Percentiles rank a stretch among this genome's conserved stretches.
phyloP scores from a whole-genome alignment of 495 filamentous ascomycete genomes.

The Tirmania nivea region DNA sequence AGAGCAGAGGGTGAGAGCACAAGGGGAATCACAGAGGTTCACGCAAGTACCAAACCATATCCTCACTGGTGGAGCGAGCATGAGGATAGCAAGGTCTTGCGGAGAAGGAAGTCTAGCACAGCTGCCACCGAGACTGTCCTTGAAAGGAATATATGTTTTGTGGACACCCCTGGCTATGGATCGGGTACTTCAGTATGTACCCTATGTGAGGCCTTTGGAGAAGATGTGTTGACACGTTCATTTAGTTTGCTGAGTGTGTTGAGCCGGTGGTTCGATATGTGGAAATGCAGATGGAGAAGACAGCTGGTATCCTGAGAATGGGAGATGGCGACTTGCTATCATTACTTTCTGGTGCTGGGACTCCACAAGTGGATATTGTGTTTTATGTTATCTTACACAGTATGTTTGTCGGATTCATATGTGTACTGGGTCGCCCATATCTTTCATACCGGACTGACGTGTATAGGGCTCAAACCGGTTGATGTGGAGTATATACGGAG shows the following conservation, averaged over 20 bases:
- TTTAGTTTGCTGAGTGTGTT: conserved; percentile 39
- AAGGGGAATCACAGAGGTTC: conserved; percentile 49
- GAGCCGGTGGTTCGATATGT: conserved; percentile 54
- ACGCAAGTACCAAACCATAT: conserved; percentile 82
- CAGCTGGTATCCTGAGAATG: conserved; percentile 33
- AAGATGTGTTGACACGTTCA: too few species aligned
- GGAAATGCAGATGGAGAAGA: conserved; percentile 46
- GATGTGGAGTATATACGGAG: conserved; percentile 60
- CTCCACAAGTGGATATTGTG: conserved; percentile 71
- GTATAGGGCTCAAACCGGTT: conserved; percentile 41
- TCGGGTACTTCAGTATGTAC: conserved; percentile 34
- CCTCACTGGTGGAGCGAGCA: conserved; percentile 89
- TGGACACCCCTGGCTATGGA: conserved; percentile 67
- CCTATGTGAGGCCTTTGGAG: neutral
- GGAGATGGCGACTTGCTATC: conserved; percentile 55
- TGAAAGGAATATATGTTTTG: conserved; percentile 85
- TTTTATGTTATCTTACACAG: conserved; percentile 56
- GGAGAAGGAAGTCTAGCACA: conserved; percentile 38
- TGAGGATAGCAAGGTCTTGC: conserved; percentile 46
- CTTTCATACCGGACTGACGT: conserved; percentile 8
- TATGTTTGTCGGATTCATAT: conserved; percentile 19
- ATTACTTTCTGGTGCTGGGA: conserved; percentile 66
- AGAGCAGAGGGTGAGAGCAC: conserved; percentile 21
- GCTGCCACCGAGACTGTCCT: conserved; percentile 62
- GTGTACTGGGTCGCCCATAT: neutral